Conservation (phyloP, 495 filamentous ascomycete species). For the Hypomontagnella monticulosa region DNA sequence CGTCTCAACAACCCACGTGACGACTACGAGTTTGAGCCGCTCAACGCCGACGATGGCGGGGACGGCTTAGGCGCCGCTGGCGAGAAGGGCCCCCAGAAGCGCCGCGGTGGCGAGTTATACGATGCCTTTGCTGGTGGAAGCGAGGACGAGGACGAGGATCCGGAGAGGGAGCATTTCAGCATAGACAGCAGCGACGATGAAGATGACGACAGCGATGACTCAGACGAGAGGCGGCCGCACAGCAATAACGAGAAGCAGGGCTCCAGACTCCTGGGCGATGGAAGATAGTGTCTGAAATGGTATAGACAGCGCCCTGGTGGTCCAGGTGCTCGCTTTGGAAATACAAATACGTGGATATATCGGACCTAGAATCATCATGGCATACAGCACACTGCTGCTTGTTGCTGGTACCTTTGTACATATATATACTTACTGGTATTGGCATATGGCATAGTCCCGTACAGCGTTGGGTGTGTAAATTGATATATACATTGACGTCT, state of each 20-base stretch:
- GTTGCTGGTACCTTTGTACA: neutral
- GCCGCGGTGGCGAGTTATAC: slow-evolving; percentile 85
- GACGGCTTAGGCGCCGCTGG: slow-evolving; percentile 50
- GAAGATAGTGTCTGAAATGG: slow-evolving; percentile 23
- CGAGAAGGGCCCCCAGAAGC: slow-evolving; percentile 52
- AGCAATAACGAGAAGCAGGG: slow-evolving; percentile 22
- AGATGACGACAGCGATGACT: slow-evolving; percentile 20
- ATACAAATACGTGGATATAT: slow-evolving; percentile 3
- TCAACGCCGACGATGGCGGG: slow-evolving; percentile 82
- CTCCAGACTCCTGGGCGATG: slow-evolving; percentile 25
- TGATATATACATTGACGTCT: slow-evolving; percentile 3
- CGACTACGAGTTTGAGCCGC: slow-evolving; percentile 93
- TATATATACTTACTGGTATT: slow-evolving; percentile 29
- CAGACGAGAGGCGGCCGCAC: slow-evolving; percentile 4
- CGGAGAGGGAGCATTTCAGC: slow-evolving; percentile 45
- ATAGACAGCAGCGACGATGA: slow-evolving; percentile 38
- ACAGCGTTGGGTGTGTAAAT: slow-evolving; percentile 36
- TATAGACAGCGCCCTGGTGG: slow-evolving; percentile 3
- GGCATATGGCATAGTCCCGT: slow-evolving; percentile 31
- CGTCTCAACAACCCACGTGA: slow-evolving; percentile 78
- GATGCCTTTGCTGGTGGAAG: slow-evolving; percentile 87
- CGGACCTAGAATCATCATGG: slow-evolving; percentile 5
- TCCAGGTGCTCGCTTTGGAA: slow-evolving; percentile 1
- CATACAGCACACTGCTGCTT: neutral
- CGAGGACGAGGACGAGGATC: slow-evolving; percentile 73